Conservation (phyloP, 1,284 basidiomycete species). For the Cryptococcus sp. region DNA sequence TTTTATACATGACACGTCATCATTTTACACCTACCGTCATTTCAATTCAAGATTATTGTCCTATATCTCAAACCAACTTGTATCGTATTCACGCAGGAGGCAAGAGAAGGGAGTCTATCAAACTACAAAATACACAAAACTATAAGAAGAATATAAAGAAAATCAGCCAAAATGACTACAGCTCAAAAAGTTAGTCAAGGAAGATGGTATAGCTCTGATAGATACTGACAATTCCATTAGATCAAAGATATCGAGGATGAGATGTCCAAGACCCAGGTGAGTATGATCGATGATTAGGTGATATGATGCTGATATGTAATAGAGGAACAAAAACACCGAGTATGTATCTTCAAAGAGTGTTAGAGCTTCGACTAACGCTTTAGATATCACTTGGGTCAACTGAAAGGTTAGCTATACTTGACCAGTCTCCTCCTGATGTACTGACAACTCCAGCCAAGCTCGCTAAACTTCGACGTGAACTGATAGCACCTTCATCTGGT, state of each 20-base stretch:
- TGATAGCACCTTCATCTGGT: conserved; percentile 72
- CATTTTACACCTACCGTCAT: too few relatives aligned
- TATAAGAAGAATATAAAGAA: neutral
- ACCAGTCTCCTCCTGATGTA: conserved; percentile 27
- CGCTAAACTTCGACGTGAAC: conserved; percentile 91
- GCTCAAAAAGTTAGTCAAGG: conserved; percentile 39
- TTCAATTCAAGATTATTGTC: too few relatives aligned
- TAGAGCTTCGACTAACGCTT: neutral
- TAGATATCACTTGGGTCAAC: conserved; percentile 88
- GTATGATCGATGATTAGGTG: neutral
- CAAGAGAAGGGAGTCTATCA: too few relatives aligned
- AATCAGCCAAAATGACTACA: conserved; percentile 41
- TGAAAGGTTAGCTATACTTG: conserved; percentile 55
- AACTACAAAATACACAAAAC: too few relatives aligned
- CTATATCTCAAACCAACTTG: too few relatives aligned
- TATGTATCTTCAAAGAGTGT: conserved; percentile 23
- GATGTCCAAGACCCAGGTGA: conserved; percentile 47
- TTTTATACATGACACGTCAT: too few relatives aligned
- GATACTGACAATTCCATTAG: conserved; percentile 11
- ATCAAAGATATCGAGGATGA: conserved; percentile 50
- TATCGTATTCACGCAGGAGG: too few relatives aligned
- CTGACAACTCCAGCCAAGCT: conserved; percentile 66
- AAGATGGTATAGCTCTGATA: neutral
- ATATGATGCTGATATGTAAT: conserved; percentile 25
- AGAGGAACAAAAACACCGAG: conserved; percentile 83